Percentiles rank a stretch among this genome's conserved stretches.
Evolutionary conservation across 192 early-diverging fungal species (phyloP).

Genomic region (Chytriomyces sp.): DNA sequence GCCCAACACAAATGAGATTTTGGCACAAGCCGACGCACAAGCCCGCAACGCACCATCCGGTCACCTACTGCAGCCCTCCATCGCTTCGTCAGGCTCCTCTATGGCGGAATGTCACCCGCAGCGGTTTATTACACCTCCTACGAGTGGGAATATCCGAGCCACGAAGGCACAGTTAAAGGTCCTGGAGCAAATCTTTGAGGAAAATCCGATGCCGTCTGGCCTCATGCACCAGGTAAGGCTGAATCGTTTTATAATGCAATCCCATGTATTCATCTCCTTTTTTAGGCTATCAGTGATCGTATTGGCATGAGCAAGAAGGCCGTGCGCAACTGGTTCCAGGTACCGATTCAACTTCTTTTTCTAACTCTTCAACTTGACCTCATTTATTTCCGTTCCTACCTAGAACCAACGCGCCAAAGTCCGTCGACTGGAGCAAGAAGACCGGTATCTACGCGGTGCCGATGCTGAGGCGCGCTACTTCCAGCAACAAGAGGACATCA

Average conservation of each 20-base stretch:
- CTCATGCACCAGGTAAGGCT: constrained; percentile 17
- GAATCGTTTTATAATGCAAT: no score
- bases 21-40: no score
- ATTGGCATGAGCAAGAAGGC: constrained; percentile 7
- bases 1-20: no score
- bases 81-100: no score
- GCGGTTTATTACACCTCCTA: background rate
- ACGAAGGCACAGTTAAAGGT: constrained; percentile 10
- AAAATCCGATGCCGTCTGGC: constrained; percentile 15
- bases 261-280: no score
- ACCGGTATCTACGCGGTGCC: background rate
- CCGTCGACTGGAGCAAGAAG: background rate
- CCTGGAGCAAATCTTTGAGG: constrained; percentile 1
- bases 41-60: no score
- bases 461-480: no score
- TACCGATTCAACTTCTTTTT: background rate
- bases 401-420: constrained; percentile 10
- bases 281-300: constrained; percentile 5
- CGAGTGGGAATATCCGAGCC: constrained; percentile 6
- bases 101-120: background rate
- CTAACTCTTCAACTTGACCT: background rate
- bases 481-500: no score
- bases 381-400: background rate
- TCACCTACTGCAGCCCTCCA: no score
- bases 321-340: constrained; percentile 22